Conservation (phyloP, 2,329 filamentous ascomycete genomes). For the Eutypa lata region DNA sequence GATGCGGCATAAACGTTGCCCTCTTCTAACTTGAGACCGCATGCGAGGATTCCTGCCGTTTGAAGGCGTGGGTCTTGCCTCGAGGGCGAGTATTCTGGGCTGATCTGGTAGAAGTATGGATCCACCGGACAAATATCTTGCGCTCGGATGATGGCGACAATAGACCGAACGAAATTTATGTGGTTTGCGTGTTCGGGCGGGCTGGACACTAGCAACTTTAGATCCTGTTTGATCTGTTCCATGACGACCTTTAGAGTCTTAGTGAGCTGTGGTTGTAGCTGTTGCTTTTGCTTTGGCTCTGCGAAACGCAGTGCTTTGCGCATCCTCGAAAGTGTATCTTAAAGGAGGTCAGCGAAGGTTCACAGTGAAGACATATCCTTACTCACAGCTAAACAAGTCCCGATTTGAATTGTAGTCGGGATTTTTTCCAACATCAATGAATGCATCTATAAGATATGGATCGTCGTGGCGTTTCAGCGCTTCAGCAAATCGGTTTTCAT, state of each 20-base stretch:
- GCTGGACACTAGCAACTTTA: slow-evolving; percentile 35
- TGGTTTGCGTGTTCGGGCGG: slow-evolving; percentile 41
- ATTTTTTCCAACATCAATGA: slow-evolving; percentile 31
- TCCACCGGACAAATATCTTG: slow-evolving; percentile 55
- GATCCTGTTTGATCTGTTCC: slow-evolving; percentile 52
- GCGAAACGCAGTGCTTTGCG: slow-evolving; percentile 43
- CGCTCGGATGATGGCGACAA: slow-evolving; percentile 52
- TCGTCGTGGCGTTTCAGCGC: slow-evolving; percentile 40
- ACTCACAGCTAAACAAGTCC: slow-evolving; percentile 46
- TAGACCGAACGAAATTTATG: slow-evolving; percentile 48
- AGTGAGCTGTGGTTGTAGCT: slow-evolving; percentile 38
- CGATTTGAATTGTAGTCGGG: slow-evolving; percentile 48
- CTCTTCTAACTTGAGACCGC: slow-evolving; percentile 52
- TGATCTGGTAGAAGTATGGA: slow-evolving; percentile 55
- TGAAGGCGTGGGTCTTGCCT: slow-evolving; percentile 54
- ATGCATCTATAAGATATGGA: slow-evolving; percentile 40
- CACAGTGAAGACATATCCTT: not conserved
- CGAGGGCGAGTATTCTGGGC: slow-evolving; percentile 53
- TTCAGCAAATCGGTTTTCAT: slow-evolving; percentile 49
- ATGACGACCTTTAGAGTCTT: slow-evolving; percentile 45
- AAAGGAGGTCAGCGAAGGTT: slow-evolving; percentile 7
- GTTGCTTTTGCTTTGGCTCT: slow-evolving; percentile 30
- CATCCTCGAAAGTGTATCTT: slow-evolving; percentile 46
- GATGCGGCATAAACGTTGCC: slow-evolving; percentile 44
- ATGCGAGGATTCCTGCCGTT: slow-evolving; percentile 52